phyloP scores from a whole-genome alignment of 495 filamentous ascomycete genomes.

The Oleoguttula mirabilis region DNA sequence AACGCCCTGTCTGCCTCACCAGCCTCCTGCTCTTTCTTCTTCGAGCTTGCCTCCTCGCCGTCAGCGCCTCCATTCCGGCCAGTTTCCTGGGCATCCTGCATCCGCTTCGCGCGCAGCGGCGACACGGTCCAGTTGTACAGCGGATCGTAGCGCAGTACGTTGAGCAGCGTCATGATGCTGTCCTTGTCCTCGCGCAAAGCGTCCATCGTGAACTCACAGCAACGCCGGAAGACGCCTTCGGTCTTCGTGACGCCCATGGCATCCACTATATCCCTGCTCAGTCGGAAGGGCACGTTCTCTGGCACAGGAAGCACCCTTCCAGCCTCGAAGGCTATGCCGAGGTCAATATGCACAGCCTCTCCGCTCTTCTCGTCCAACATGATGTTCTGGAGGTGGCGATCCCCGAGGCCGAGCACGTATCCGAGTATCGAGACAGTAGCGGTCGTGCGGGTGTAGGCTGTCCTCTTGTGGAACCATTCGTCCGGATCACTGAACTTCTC shows the following conservation, averaged over 20 bases:
- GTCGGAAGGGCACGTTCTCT: conserved; percentile 85
- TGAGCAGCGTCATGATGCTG: conserved; percentile 92
- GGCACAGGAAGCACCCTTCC: conserved; percentile 89
- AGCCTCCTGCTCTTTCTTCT: conserved; percentile 49
- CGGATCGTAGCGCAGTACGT: conserved; percentile 91
- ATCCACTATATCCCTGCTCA: conserved; percentile 93
- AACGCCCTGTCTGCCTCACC: conserved; percentile 86
- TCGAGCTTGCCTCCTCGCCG: conserved; percentile 26
- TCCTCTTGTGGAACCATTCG: conserved; percentile 79
- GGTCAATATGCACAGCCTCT: conserved; percentile 92
- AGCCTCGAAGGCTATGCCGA: conserved; percentile 90
- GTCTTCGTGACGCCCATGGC: conserved; percentile 93
- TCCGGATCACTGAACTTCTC: conserved; percentile 89
- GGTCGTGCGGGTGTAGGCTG: conserved; percentile 83
- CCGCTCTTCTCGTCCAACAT: conserved; percentile 80
- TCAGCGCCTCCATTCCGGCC: conserved; percentile 33
- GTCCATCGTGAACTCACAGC: conserved; percentile 94
- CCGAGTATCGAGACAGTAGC: conserved; percentile 93
- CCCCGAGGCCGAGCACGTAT: conserved; percentile 86
- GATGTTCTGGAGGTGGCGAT: conserved; percentile 94
- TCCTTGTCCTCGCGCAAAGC: conserved; percentile 84
- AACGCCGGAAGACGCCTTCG: conserved; percentile 89
- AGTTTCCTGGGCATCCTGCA: conserved; percentile 53
- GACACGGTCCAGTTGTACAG: conserved; percentile 91
- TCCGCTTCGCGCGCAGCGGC: conserved; percentile 67